A percentile compares a stretch with the other conserved stretches of the same genome.
Conservation (phyloP, 2,329 filamentous ascomycete genomes). For the Rosellinia necatrix region DNA sequence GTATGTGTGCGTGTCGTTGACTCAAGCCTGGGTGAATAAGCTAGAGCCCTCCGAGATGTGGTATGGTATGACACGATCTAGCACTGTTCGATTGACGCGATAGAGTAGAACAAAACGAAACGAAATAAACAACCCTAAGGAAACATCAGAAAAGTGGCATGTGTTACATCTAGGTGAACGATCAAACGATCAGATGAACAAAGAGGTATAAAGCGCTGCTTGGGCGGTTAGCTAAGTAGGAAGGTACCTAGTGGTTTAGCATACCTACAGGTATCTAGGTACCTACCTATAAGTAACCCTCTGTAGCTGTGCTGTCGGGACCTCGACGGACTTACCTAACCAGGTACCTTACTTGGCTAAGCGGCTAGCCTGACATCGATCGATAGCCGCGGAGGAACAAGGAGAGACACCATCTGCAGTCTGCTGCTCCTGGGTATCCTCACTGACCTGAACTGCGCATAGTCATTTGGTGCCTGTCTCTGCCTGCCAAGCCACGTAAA, state of each 20-base stretch:
- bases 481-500: constrained; percentile 10
- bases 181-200: neutral
- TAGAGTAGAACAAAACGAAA: constrained; percentile 1
- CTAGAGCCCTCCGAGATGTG: neutral
- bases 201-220: too few relatives aligned
- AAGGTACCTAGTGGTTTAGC: too few relatives aligned
- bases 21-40: neutral
- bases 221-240: too few relatives aligned
- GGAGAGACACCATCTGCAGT: constrained; percentile 4
- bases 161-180: neutral
- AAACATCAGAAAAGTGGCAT: neutral
- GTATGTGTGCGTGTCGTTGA: neutral
- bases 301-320: too few relatives aligned
- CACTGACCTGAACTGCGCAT: neutral
- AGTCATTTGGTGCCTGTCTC: constrained; percentile 1
- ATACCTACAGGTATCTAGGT: neutral
- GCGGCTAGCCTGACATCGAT: too few relatives aligned
- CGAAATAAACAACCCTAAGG: neutral
- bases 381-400: neutral
- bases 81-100: constrained; percentile 4
- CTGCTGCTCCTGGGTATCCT: constrained; percentile 1
- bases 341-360: neutral
- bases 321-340: neutral
- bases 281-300: neutral
- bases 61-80: constrained; percentile 1